Percentiles rank a stretch among this genome's conserved stretches.
These are phyloP conservation scores for Macrophomina tecta DNA, from an alignment of 2,329 filamentous ascomycete species.

Conservation along the genomic window DNA sequence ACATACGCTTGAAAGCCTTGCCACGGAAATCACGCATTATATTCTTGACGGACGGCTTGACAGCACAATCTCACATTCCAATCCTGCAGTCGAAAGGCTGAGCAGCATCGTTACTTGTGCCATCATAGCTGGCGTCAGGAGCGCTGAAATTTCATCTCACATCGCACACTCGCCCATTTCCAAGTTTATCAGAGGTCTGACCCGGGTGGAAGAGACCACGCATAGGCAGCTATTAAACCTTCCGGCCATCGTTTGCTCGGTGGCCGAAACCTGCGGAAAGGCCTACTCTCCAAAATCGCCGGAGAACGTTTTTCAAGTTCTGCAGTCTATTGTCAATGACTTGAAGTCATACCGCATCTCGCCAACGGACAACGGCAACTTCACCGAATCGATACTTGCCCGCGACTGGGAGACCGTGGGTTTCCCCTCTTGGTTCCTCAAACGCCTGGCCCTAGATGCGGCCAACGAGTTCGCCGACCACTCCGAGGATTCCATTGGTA, in stretches of 20 bases:
- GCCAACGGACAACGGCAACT: slow-evolving; percentile 34
- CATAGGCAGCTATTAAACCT: background rate
- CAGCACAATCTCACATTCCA: background rate
- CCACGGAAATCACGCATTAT: background rate
- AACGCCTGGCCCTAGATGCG: slow-evolving; percentile 45
- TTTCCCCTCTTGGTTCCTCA: slow-evolving; percentile 40
- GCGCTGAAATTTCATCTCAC: background rate
- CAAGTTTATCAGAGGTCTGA: background rate
- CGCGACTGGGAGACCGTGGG: slow-evolving; percentile 43
- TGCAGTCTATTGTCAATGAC: background rate
- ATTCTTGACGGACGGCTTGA: background rate
- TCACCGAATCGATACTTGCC: slow-evolving; percentile 42
- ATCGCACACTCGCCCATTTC: background rate
- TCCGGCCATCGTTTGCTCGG: slow-evolving; percentile 13
- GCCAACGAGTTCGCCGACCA: slow-evolving; percentile 45
- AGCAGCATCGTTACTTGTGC: slow-evolving; percentile 16
- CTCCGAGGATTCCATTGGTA: slow-evolving; percentile 25
- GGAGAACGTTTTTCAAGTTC: slow-evolving; percentile 2
- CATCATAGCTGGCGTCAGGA: background rate
- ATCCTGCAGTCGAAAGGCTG: slow-evolving; percentile 4
- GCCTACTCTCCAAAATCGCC: background rate
- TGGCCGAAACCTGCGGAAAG: slow-evolving; percentile 18
- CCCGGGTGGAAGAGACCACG: background rate
- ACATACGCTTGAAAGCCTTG: slow-evolving; percentile 1
- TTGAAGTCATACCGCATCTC: slow-evolving; percentile 31